These are phyloP conservation scores for Begonia masoniana DNA, from an alignment of 306 rosid genomes.

Conservation along the genomic window DNA sequence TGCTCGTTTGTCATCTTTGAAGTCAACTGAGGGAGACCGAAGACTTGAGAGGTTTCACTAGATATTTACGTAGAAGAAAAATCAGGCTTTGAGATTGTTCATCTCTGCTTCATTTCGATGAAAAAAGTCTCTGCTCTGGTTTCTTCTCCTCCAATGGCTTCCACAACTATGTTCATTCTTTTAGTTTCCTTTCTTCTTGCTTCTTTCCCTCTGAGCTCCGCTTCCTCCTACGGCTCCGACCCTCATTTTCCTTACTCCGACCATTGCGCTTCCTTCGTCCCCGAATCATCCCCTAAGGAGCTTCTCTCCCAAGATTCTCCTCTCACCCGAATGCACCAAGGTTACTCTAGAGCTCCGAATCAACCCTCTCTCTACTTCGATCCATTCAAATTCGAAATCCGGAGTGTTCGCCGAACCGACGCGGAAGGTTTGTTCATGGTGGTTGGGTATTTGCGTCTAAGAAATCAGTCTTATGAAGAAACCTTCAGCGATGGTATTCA, in stretches of 20 bases:
- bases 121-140: no score
- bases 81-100: not conserved
- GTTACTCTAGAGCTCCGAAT: not conserved
- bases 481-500: not conserved
- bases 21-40: no score
- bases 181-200: not conserved
- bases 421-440: not conserved
- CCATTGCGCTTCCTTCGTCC: not conserved
- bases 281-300: not conserved
- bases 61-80: not conserved
- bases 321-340: not conserved
- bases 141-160: no score
- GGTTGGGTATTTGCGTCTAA: not conserved
- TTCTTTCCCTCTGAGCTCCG: not conserved
- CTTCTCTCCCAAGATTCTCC: not conserved
- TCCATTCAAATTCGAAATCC: not conserved
- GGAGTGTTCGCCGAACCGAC: not conserved
- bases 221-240: not conserved
- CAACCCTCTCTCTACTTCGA: not conserved
- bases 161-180: no score
- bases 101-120: no score
- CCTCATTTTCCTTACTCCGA: not conserved
- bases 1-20: no score
- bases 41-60: no score
- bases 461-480: not conserved